Evolutionary conservation across 805 yeast species (phyloP), one percentile per base, ranked within the genome.

Genomic region (Blastobotrys americana): DNA sequence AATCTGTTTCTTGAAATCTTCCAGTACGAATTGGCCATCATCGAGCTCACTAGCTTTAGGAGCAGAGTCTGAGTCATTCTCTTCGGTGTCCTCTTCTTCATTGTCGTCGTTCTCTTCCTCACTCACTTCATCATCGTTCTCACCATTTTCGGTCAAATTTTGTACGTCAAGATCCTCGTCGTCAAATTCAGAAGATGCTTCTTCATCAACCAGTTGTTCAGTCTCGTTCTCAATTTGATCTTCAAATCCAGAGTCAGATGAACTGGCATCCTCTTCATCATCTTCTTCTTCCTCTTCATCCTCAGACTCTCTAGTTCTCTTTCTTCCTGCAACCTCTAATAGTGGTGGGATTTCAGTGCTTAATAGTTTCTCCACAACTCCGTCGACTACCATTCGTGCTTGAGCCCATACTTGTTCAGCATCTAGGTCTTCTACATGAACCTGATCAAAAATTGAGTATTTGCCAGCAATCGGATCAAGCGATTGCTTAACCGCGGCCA

Each of bases 401-500:
- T 90, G 97, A 45, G 90, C 95, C 87, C 90, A 90, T 0, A 93
- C 88, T 60, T 90, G 97, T 34, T 82, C 75, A 19, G 96, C 80
- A 61, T 85, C 96, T 44, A 90, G 69, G 0, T 96, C 97, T 40
- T 88, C 94, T 10, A 83, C 73, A 54, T 82, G 78, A 17, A 90
- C 72, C 59, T 85, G 88, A 62, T 88, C 96, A 17, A 90, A 69
- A 4, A 84, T 82, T 1, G 93, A 76, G 44, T 67, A 66, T 36
- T 62, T 44, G 38, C 63, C 61, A 19, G 78, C 71, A 27, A 82
- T 67, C 3, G 84, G 82, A 56, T 82, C 87, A 44, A 82, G 65
- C 5, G 74, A 67, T 35, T 54, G 45, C 57, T 80, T 82, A 23
- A 66, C 55, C 2, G 57, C 52, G 13, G 39, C 34, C 43, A 63